phyloP scores from a whole-genome alignment of 441 rosid genomes.

The Manihot esculenta region DNA sequence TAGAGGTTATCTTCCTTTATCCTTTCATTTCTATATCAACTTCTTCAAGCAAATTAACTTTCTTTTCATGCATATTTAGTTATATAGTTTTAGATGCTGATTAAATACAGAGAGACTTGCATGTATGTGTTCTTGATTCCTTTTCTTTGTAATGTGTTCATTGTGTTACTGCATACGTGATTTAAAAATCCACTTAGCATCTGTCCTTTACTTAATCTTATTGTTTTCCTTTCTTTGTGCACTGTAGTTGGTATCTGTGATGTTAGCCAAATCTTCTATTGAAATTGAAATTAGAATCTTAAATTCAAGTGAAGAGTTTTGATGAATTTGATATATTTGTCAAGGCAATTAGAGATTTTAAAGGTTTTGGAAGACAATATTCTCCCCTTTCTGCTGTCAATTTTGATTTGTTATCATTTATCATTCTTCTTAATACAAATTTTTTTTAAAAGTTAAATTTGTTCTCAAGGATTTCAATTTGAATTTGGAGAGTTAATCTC shows the following conservation, averaged over 20 bases:
- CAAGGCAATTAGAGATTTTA: neutral
- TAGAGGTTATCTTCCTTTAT: neutral
- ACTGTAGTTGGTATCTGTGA: neutral
- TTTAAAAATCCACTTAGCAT: neutral
- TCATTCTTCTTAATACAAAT: neutral
- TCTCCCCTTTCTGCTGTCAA: neutral
- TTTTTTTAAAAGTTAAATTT: neutral
- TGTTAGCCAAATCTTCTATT: neutral
- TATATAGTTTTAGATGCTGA: neutral
- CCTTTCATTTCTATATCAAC: slow-evolving; percentile 7
- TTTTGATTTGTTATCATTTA: neutral
- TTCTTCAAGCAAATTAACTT: neutral
- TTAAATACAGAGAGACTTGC: neutral
- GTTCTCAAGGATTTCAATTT: neutral
- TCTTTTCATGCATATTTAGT: neutral
- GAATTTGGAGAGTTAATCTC: neutral
- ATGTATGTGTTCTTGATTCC: neutral
- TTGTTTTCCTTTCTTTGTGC: neutral
- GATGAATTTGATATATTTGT: neutral
- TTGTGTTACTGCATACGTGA: neutral
- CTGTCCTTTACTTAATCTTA: neutral
- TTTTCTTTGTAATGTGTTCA: neutral
- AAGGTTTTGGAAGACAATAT: neutral
- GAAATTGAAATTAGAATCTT: neutral
- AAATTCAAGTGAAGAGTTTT: neutral